Evolutionary conservation across 2,329 filamentous ascomycete species (phyloP).

Genomic region (Ophiostoma quercus): DNA sequence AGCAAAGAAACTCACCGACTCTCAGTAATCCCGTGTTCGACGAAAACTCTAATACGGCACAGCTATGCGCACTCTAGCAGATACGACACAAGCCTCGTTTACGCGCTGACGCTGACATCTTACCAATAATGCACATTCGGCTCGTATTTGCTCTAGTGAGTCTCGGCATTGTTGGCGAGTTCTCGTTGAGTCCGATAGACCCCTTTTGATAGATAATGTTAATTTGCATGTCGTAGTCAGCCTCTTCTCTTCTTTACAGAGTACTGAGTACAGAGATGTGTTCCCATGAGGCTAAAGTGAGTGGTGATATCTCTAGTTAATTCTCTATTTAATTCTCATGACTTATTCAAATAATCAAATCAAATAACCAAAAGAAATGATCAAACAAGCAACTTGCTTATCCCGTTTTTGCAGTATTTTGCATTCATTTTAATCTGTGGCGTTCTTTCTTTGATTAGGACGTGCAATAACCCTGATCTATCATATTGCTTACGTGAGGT

Average conservation of each 20-base stretch:
- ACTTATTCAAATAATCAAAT: too few relatives aligned
- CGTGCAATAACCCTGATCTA: slow-evolving; percentile 2
- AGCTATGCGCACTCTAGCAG: neutral
- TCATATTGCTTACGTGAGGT: neutral
- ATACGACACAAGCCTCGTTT: slow-evolving; percentile 10
- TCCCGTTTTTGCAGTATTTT: neutral
- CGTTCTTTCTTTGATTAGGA: neutral
- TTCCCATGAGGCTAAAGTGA: too few relatives aligned
- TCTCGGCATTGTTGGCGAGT: neutral
- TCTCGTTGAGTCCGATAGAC: too few relatives aligned
- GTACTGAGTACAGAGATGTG: too few relatives aligned
- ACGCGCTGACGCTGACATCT: neutral
- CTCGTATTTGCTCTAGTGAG: neutral
- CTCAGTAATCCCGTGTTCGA: neutral
- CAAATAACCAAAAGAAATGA: too few relatives aligned
- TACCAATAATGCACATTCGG: neutral
- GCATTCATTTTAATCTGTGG: neutral
- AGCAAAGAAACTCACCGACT: neutral
- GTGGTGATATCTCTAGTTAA: too few relatives aligned
- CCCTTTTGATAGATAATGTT: too few relatives aligned
- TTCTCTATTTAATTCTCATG: too few relatives aligned
- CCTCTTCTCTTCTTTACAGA: too few relatives aligned
- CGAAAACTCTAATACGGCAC: slow-evolving; percentile 3
- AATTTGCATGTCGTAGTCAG: too few relatives aligned
- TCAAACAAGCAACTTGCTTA: too few relatives aligned